phyloP scores from a whole-genome alignment of 164 flowering plant species.

The Kalanchoe fedtschenkoi region DNA sequence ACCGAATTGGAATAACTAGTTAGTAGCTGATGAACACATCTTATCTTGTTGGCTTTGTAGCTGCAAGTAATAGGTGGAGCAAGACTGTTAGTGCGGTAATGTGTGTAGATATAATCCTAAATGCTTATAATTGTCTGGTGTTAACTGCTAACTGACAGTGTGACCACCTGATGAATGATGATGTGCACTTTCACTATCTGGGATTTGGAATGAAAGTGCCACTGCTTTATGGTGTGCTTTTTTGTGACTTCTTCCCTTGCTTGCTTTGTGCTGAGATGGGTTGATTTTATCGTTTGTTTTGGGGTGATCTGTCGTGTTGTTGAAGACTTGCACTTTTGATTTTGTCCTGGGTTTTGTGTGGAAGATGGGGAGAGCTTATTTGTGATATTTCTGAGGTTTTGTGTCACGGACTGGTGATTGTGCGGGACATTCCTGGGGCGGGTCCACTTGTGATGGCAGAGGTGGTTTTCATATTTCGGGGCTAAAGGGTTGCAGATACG shows the following conservation, averaged over 20 bases:
- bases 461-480: not conserved
- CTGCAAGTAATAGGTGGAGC: not conserved
- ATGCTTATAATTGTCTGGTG: not conserved
- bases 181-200: not conserved
- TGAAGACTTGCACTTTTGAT: not conserved
- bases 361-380: no score
- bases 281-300: not conserved
- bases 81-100: not conserved
- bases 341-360: not conserved
- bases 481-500: conserved; percentile 1
- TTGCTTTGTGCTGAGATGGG: not conserved
- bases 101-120: not conserved
- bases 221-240: no score
- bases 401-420: conserved; percentile 5
- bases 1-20: not conserved
- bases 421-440: not conserved
- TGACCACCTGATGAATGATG: not conserved
- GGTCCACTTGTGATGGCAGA: not conserved
- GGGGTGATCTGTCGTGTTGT: not conserved
- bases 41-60: not conserved
- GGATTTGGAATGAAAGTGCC: no score
- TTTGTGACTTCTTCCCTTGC: no score
- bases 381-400: no score
- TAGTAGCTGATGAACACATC: not conserved
- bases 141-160: not conserved